Conservation (phyloP, 257 asterid genomes). For the Fraxinus pennsylvanica region DNA sequence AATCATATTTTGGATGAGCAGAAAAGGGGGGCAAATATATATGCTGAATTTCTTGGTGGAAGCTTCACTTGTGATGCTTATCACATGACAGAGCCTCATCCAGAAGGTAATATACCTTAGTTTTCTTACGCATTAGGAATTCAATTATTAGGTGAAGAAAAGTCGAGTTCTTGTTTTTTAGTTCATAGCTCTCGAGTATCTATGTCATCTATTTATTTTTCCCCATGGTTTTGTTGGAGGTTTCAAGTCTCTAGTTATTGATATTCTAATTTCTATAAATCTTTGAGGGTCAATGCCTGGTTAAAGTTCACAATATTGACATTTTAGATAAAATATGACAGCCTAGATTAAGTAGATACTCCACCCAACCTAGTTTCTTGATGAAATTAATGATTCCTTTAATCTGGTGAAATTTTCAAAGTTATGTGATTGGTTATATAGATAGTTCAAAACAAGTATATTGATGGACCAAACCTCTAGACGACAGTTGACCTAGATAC, state of each 20-base stretch:
- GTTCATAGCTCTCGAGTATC: neutral
- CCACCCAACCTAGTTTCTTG: neutral
- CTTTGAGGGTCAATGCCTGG: neutral
- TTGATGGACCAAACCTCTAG: neutral
- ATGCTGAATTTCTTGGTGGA: slow-evolving; percentile 98
- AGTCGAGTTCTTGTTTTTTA: neutral
- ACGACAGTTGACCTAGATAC: neutral
- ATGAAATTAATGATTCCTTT: neutral
- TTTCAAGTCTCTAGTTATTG: neutral
- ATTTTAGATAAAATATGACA: neutral
- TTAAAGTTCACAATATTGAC: neutral
- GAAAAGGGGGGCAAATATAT: slow-evolving; percentile 93
- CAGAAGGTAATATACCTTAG: slow-evolving; percentile 58
- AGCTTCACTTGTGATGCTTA: slow-evolving; percentile 98
- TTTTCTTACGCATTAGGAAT: slow-evolving; percentile 4
- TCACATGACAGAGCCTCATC: slow-evolving; percentile 99
- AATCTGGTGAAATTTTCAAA: neutral
- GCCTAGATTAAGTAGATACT: neutral
- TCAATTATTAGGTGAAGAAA: neutral
- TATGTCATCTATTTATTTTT: neutral
- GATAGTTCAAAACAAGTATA: neutral
- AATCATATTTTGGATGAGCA: slow-evolving; percentile 36
- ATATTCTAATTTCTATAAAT: neutral
- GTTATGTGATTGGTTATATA: neutral
- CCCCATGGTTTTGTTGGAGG: too few species aligned